Evolutionary conservation across 2,329 filamentous ascomycete genomes (phyloP).

Genomic region (Cladophialophora exuberans): DNA sequence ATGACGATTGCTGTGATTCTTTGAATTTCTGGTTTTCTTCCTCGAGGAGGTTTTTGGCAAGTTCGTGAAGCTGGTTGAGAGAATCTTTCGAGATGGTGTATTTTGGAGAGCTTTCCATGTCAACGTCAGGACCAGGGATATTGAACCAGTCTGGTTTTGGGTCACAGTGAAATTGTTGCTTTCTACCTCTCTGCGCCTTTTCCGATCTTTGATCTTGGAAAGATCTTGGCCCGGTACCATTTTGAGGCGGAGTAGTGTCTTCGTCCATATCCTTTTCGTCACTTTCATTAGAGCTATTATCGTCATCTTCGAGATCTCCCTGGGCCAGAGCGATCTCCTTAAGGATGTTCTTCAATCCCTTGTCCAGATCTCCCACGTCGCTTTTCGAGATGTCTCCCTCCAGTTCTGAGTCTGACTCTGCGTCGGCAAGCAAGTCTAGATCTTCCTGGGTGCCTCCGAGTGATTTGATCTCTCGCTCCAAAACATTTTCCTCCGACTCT

Average conservation of each 20-base stretch:
- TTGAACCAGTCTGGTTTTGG: constrained; percentile 35
- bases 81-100: constrained; percentile 26
- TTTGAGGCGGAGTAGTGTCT: constrained; percentile 35
- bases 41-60: constrained; percentile 76
- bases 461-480: constrained; percentile 49
- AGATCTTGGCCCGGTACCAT: neutral
- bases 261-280: constrained; percentile 45
- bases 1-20: constrained; percentile 71
- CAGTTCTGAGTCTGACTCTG: constrained; percentile 51
- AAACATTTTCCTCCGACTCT: constrained; percentile 36
- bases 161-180: constrained; percentile 30
- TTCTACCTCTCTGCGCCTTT: constrained; percentile 34
- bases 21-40: constrained; percentile 76
- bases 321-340: constrained; percentile 48
- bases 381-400: constrained; percentile 37
- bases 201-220: constrained; percentile 41
- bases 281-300: constrained; percentile 42
- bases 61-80: constrained; percentile 58
- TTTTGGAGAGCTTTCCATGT: constrained; percentile 25
- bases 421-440: constrained; percentile 48
- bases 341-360: constrained; percentile 40
- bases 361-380: constrained; percentile 44
- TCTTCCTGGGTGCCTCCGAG: constrained; percentile 56
- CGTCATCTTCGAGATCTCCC: constrained; percentile 37
- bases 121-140: constrained; percentile 18